These are phyloP conservation scores for Picea sitchensis DNA, from an alignment of 75 land plant species.

Conservation along the genomic window DNA sequence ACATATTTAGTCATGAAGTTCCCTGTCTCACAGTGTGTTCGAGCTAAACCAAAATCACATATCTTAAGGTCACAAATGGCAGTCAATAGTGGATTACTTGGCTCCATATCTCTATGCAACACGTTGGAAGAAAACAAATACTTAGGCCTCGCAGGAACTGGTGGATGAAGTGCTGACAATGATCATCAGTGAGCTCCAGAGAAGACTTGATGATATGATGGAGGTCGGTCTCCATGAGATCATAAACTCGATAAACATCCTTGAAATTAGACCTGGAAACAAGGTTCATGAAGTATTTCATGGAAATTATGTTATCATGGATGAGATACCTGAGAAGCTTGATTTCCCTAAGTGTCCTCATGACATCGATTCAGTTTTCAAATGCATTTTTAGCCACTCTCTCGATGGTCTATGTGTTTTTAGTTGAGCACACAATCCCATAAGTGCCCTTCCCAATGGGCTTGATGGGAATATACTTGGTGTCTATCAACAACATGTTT, in stretches of 20 bases:
- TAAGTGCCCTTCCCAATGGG: slow-evolving; percentile 94
- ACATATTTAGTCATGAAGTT: slow-evolving; percentile 98
- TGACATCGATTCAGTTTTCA: slow-evolving; percentile 75
- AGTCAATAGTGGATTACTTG: slow-evolving; percentile 87
- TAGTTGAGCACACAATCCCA: slow-evolving; percentile 78
- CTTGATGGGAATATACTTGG: slow-evolving; percentile 76
- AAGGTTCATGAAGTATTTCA: slow-evolving; percentile 52
- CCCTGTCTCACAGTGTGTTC: slow-evolving; percentile 62
- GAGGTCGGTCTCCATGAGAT: slow-evolving; percentile 62
- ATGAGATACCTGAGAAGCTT: slow-evolving; percentile 68
- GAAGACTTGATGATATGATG: slow-evolving; percentile 58
- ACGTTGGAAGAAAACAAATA: slow-evolving; percentile 85
- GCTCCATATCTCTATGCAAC: slow-evolving; percentile 87
- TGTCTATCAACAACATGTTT: slow-evolving; percentile 72
- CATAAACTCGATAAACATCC: slow-evolving; percentile 52
- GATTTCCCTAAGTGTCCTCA: slow-evolving; percentile 76
- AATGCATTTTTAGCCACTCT: slow-evolving; percentile 78
- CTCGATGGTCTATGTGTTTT: slow-evolving; percentile 71
- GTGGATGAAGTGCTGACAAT: slow-evolving; percentile 23
- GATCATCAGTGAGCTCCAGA: slow-evolving; percentile 52
- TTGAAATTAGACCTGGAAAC: slow-evolving; percentile 35
- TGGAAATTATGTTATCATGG: slow-evolving; percentile 66
- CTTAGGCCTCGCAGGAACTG: slow-evolving; percentile 2
- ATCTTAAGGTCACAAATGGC: slow-evolving; percentile 96
- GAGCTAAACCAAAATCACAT: slow-evolving; percentile 95